Evolutionary conservation across 2,329 filamentous ascomycete species (phyloP).

Genomic region (Passalora sequoiae): DNA sequence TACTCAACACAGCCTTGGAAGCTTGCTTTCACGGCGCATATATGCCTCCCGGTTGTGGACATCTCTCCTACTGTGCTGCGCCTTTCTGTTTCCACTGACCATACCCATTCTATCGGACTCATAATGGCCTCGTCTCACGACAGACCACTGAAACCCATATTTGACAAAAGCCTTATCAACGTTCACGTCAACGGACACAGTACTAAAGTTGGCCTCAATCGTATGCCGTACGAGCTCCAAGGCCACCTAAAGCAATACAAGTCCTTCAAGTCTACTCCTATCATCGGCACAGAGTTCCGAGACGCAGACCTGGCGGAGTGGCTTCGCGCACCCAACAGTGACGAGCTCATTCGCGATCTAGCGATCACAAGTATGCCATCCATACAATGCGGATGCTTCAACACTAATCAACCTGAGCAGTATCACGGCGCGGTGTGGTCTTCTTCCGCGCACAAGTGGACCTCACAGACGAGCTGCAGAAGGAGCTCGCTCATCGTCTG

Average conservation of each 20-base stretch:
- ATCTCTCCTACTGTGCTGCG: too few species aligned
- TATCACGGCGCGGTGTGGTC: conserved; percentile 64
- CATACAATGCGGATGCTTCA: too few species aligned
- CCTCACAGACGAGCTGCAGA: conserved; percentile 58
- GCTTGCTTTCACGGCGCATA: too few species aligned
- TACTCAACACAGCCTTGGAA: too few species aligned
- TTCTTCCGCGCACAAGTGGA: conserved; percentile 61
- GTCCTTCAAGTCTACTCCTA: not conserved
- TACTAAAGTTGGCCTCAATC: too few species aligned
- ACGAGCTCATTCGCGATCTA: conserved; percentile 13
- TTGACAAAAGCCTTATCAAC: too few species aligned
- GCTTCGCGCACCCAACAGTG: not conserved
- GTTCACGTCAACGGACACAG: not conserved
- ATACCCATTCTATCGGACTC: too few species aligned
- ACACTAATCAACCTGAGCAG: conserved; percentile 40
- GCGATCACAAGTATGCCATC: conserved; percentile 14
- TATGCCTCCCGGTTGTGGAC: too few species aligned
- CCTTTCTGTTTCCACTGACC: too few species aligned
- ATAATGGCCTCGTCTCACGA: too few species aligned
- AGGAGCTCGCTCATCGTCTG: conserved; percentile 56
- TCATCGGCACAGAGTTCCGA: not conserved
- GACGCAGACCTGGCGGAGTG: conserved; percentile 1
- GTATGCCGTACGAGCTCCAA: not conserved
- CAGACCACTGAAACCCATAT: too few species aligned
- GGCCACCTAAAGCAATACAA: not conserved